phyloP scores from a whole-genome alignment of 2,329 filamentous ascomycete species.

The Penicillium polonicum region DNA sequence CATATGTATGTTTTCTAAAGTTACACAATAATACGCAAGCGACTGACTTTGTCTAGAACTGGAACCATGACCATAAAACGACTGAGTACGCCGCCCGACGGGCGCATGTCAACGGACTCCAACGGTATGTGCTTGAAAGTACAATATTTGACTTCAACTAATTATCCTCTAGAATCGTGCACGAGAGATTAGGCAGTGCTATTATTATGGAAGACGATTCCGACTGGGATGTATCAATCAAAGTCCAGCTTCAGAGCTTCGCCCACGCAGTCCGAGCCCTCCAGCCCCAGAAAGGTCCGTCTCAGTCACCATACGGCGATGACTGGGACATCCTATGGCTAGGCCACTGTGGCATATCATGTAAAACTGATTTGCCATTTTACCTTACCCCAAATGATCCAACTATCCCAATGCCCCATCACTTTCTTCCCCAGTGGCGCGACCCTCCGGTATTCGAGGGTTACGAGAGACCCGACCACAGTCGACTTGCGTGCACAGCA shows the following conservation, averaged over 20 bases:
- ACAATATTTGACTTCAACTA: neutral
- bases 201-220: neutral
- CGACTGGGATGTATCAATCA: neutral
- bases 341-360: neutral
- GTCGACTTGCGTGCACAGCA: neutral
- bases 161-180: neutral
- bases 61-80: neutral
- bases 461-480: neutral
- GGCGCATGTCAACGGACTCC: neutral
- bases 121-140: neutral
- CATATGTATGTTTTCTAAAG: neutral
- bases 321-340: neutral
- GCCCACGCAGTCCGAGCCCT: neutral
- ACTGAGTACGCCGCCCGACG: neutral
- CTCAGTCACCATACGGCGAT: neutral
- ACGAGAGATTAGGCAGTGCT: neutral
- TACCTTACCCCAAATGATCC: neutral
- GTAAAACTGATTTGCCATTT: neutral
- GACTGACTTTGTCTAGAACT: neutral
- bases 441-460: neutral
- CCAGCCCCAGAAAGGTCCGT: neutral
- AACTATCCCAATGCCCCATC: neutral
- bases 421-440: neutral
- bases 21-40: neutral
- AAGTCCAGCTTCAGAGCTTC: neutral